A percentile compares a stretch with the other conserved stretches of the same genome.
Evolutionary conservation across 345 rosid species (phyloP).

Genomic region (Aethionema arabicum): DNA sequence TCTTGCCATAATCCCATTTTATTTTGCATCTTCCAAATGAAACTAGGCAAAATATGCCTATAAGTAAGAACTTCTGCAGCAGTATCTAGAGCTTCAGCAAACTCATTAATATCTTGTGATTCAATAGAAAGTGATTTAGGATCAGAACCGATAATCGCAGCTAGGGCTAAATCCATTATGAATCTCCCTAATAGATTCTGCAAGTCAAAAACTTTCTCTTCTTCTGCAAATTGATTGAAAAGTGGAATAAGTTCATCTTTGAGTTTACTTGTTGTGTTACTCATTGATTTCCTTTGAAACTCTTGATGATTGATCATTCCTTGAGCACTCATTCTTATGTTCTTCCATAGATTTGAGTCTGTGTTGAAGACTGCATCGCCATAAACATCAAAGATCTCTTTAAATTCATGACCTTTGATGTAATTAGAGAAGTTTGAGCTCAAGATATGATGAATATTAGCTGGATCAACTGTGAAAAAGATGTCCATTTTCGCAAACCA

Average conservation of each 20-base stretch:
- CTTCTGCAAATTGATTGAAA: conserved; percentile 27
- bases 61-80: conserved; percentile 29
- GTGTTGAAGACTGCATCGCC: conserved; percentile 36
- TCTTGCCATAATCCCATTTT: conserved; percentile 27
- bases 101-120: conserved; percentile 25
- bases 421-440: conserved; percentile 26
- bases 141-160: conserved; percentile 42
- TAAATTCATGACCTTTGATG: conserved; percentile 27
- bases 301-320: conserved; percentile 18
- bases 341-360: conserved; percentile 38
- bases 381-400: conserved; percentile 18
- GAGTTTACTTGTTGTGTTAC: conserved; percentile 19
- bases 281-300: conserved; percentile 29
- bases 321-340: conserved; percentile 32
- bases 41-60: conserved; percentile 8
- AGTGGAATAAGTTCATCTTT: conserved; percentile 32
- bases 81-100: conserved; percentile 40
- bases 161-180: conserved; percentile 41
- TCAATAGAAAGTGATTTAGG: conserved; percentile 41
- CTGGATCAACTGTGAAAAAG: conserved; percentile 19
- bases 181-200: conserved; percentile 46
- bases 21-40: not conserved
- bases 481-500: conserved; percentile 11
- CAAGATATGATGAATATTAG: conserved; percentile 26
- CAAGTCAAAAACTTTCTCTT: conserved; percentile 31